These are phyloP conservation scores for Phytopythium delawarense DNA, from an alignment of 352 stramenopile species.

Conservation along the genomic window DNA sequence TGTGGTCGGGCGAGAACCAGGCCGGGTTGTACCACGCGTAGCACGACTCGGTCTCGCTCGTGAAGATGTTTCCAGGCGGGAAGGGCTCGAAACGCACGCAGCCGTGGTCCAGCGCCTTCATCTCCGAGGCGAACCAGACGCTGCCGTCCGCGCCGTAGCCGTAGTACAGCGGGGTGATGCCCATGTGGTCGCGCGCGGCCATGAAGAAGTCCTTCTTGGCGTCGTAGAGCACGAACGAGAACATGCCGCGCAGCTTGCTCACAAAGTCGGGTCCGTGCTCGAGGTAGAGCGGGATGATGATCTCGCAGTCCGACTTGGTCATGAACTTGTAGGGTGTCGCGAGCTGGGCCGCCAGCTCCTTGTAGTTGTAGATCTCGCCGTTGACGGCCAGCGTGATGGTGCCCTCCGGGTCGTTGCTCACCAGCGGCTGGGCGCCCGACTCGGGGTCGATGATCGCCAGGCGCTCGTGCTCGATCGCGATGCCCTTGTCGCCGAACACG, in stretches of 20 bases:
- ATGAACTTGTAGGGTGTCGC: conserved; percentile 89
- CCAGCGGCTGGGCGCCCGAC: conserved; percentile 89
- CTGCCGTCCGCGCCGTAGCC: conserved; percentile 96
- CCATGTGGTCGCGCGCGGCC: conserved; percentile 96
- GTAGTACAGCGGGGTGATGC: conserved; percentile 98
- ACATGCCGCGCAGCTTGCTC: conserved; percentile 96
- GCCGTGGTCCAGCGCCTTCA: conserved; percentile 94
- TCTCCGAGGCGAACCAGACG: conserved; percentile 96
- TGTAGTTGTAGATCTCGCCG: conserved; percentile 99
- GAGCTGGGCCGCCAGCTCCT: conserved; percentile 90
- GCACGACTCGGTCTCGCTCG: conserved; percentile 86
- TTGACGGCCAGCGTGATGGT: conserved; percentile 96
- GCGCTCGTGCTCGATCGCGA: conserved; percentile 95
- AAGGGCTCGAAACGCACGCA: conserved; percentile 88
- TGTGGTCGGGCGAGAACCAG: conserved; percentile 85
- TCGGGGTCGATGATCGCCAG: conserved; percentile 99
- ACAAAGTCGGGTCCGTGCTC: conserved; percentile 90
- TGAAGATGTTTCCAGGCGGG: conserved; percentile 89
- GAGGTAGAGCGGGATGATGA: conserved; percentile 96
- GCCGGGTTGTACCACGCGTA: conserved; percentile 94
- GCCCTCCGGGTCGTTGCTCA: conserved; percentile 75
- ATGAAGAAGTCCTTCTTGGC: conserved; percentile 92
- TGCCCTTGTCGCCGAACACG: conserved; percentile 69
- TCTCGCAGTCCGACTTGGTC: conserved; percentile 97
- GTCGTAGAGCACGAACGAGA: conserved; percentile 98